Evolutionary conservation across 805 yeast genomes (phyloP), one percentile per base, ranked within the genome.

Genomic region (Monosporozyma unispora): DNA sequence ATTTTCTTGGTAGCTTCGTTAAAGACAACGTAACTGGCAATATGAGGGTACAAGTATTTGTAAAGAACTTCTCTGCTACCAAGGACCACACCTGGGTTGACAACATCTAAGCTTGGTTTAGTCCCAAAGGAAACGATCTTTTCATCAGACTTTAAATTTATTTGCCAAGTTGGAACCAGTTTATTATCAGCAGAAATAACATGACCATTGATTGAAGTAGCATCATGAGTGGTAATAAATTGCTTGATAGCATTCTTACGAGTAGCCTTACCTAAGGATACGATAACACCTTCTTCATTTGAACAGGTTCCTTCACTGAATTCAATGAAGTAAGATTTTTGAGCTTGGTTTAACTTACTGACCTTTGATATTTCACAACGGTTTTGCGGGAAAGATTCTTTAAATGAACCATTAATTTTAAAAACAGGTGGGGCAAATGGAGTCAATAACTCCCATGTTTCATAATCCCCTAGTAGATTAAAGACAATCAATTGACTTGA

Each of bases 41-140:
- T 51, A 57, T 86, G 80, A 19, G 95, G 95, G 58, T 85, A 75
- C 52, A 90, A 68, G 63, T 84, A 90, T 66, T 91, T 93, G 76
- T 90, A 88, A 38, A 88, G 67, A 1, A 87, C 91, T 1, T 82
- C 72, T 60, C 87, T 76, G 56, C 84, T 81, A 19, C 83, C 82
- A 27, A 85, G 67, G 0, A 84, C 78, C 23, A 78, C 74, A 8
- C 95, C 97, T 45, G 82, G 62, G 12, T 83, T 82, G 0, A 83
- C 80, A 4, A 75, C 69, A 11, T 62, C 57, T 18, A 70, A 76
- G 12, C 61, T 63, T 2, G 70, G 70, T 49, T 79, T 72, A 2
- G 63, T 40, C 0, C 73, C 68, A 29, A 70, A 62, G 0, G 73
- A 70, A 2, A 74, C 58, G 35, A 81, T 63, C n/a, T 59, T 51